Evolutionary conservation across 163 green algal species (phyloP), one percentile per base, ranked within the genome.

Genomic region (Prototheca stagnorum): DNA sequence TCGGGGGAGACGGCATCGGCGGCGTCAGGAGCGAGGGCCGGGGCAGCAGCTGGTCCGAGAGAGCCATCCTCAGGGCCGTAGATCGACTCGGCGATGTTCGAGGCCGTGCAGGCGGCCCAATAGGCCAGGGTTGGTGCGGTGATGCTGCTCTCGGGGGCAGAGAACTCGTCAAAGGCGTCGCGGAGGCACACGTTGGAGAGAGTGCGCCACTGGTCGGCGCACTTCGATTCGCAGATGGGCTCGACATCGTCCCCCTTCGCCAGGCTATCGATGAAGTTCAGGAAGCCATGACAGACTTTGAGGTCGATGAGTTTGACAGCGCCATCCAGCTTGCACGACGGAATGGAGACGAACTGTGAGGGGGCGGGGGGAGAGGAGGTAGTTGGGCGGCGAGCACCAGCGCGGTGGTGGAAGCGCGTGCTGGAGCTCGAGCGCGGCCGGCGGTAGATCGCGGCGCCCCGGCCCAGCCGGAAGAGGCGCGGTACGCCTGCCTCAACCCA

Each of bases 31-130:
- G n/a, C n/a, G n/a, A n/a, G n/a, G n/a, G n/a, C n/a, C n/a, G n/a
- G n/a, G n/a, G n/a, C n/a, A n/a, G n/a, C n/a, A n/a, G n/a, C n/a
- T n/a, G n/a, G n/a, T n/a, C n/a, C n/a, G n/a, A n/a, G n/a, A n/a
- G n/a, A n/a, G n/a, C n/a, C n/a, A n/a, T n/a, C n/a, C n/a, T n/a
- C n/a, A n/a, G n/a, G n/a, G n/a, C n/a, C n/a, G n/a, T n/a, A n/a
- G n/a, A n/a, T n/a, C n/a, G n/a, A n/a, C n/a, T n/a, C n/a, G 42
- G 42, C 42, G 12, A 35, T 24, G 25, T 36, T 49, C 24, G 35
- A 25, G 25, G 42, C 42, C 25, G 24, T 19, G 42, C 42, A 49
- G 23, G 42, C 22, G 25, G 19, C 42, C 22, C 22, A 49, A 25
- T 36, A 49, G 25, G 17, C 3, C 9, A 49, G 22, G 24, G 42